These are phyloP conservation scores for Pleurotus cornucopiae DNA, from an alignment of 768 basidiomycete species.

Conservation along the genomic window DNA sequence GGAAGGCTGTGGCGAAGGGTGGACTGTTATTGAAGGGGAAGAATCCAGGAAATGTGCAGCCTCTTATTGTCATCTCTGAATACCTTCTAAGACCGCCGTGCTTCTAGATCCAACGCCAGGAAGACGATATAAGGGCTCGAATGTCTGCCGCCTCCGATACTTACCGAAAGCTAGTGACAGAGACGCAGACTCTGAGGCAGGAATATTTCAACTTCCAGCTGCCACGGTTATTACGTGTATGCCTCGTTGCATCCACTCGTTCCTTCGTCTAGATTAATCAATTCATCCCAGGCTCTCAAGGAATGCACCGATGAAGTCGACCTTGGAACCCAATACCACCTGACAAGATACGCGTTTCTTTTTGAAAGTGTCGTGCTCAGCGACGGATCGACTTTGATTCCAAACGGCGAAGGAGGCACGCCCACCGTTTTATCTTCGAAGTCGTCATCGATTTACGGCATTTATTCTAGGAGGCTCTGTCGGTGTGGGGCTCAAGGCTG, in stretches of 20 bases:
- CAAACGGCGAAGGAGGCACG: constrained; percentile 71
- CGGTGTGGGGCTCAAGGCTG: constrained; percentile 72
- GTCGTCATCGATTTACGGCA: background rate
- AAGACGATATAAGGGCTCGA: constrained; percentile 87
- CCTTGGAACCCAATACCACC: constrained; percentile 95
- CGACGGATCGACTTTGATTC: constrained; percentile 81
- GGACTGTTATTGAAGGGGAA: constrained; percentile 88
- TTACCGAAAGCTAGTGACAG: constrained; percentile 85
- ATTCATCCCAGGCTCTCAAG: constrained; percentile 66
- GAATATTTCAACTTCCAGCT: constrained; percentile 98
- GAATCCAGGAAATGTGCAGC: constrained; percentile 76
- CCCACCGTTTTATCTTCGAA: background rate
- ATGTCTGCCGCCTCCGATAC: constrained; percentile 85
- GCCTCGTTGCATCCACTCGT: constrained; percentile 22
- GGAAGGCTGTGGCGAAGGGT: constrained; percentile 90
- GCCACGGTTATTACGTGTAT: constrained; percentile 86
- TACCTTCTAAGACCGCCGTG: too few relatives aligned
- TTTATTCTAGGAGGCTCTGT: background rate
- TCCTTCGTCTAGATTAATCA: constrained; percentile 5
- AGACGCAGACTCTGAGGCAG: constrained; percentile 87
- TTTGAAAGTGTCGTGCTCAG: constrained; percentile 88
- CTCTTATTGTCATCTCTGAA: too few relatives aligned
- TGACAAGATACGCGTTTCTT: constrained; percentile 90
- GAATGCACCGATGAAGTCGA: constrained; percentile 96
- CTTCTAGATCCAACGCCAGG: constrained; percentile 79